Conservation (phyloP, 371 early-diverging fungal species). For the Rhizopus microsporus region DNA sequence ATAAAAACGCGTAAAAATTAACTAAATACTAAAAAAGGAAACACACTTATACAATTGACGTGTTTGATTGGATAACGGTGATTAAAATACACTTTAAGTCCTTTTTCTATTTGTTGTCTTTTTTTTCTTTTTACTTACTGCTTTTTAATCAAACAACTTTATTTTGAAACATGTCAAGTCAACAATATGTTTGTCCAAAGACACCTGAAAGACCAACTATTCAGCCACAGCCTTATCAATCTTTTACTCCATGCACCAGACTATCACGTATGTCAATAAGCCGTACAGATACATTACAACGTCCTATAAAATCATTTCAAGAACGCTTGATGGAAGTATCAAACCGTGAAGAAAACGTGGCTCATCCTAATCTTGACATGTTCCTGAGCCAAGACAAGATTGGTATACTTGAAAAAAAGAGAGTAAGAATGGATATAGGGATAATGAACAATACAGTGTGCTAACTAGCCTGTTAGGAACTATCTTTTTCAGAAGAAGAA, state of each 20-base stretch:
- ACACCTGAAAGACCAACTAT: neutral
- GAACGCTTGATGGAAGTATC: conserved; percentile 12
- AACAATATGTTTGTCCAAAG: neutral
- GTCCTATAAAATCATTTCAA: conserved; percentile 14
- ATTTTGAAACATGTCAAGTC: neutral
- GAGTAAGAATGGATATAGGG: conserved; percentile 2
- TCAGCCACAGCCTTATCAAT: neutral
- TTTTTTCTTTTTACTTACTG: neutral
- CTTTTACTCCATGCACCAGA: conserved; percentile 22
- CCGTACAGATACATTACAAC: conserved; percentile 2
- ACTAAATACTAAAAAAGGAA: neutral
- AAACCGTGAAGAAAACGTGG: conserved; percentile 8
- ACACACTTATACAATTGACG: neutral
- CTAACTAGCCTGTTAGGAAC: too few relatives aligned
- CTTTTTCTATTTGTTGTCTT: neutral
- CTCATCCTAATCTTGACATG: conserved; percentile 19
- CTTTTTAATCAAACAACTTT: neutral
- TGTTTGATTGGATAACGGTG: conserved; percentile 2
- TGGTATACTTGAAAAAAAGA: conserved; percentile 11
- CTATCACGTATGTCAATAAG: conserved; percentile 23
- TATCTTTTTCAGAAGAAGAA: conserved; percentile 19
- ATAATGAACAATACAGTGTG: neutral
- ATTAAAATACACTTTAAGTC: neutral
- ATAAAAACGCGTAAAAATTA: neutral
- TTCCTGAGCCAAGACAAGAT: conserved; percentile 10